Evolutionary conservation across 306 rosid species (phyloP).

Genomic region (Alnus glutinosa): DNA sequence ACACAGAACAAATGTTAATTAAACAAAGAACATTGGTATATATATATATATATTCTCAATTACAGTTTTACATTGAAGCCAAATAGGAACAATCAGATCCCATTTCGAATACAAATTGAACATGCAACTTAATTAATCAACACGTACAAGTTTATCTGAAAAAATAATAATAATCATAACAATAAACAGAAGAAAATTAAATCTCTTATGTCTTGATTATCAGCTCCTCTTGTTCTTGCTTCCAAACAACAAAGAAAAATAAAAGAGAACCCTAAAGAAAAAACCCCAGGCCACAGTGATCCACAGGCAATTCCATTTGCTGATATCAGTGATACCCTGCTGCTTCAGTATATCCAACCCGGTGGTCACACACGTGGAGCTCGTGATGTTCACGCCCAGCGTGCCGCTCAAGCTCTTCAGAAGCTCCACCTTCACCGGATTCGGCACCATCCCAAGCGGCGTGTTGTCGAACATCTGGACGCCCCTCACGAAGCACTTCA

Average conservation of each 20-base stretch:
- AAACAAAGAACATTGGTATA: background rate
- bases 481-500: slow-evolving; percentile 70
- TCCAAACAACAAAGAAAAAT: slow-evolving; percentile 57
- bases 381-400: slow-evolving; percentile 55
- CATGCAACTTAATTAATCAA: no score
- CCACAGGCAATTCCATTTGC: slow-evolving; percentile 80
- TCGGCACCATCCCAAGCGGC: slow-evolving; percentile 57
- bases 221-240: slow-evolving; percentile 76
- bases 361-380: slow-evolving; percentile 67
- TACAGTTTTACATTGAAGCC: background rate
- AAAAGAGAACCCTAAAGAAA: slow-evolving; percentile 77
- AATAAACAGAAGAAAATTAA: background rate
- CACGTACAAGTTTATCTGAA: no score
- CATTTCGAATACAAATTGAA: no score
- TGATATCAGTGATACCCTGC: slow-evolving; percentile 71
- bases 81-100: no score
- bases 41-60: background rate
- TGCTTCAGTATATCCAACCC: slow-evolving; percentile 68
- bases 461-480: slow-evolving; percentile 75
- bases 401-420: slow-evolving; percentile 66
- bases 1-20: background rate
- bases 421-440: slow-evolving; percentile 44
- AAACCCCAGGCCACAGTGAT: slow-evolving; percentile 80
- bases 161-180: background rate
- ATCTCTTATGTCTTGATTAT: background rate